Conservation (phyloP, 2,329 filamentous ascomycete species). For the Biscogniauxia marginata region DNA sequence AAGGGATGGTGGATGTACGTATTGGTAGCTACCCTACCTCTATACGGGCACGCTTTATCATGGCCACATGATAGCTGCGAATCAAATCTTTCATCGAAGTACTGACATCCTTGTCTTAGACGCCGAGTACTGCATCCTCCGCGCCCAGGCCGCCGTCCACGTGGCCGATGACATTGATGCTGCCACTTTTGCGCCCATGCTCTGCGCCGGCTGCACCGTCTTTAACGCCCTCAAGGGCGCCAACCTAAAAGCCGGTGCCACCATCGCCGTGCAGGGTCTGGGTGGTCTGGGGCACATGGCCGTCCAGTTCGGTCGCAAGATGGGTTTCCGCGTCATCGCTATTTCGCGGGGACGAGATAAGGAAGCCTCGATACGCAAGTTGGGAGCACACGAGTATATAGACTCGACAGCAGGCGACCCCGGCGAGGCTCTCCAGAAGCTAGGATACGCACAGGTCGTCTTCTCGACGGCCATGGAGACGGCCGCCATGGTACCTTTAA, state of each 20-base stretch:
- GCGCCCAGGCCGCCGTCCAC: constrained; percentile 51
- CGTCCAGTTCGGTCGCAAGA: constrained; percentile 62
- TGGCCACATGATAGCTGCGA: neutral
- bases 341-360: constrained; percentile 48
- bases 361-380: constrained; percentile 50
- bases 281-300: constrained; percentile 66
- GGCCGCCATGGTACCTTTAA: constrained; percentile 13
- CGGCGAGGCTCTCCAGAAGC: constrained; percentile 5
- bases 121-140: constrained; percentile 53
- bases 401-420: constrained; percentile 15
- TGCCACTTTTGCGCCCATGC: constrained; percentile 45
- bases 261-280: constrained; percentile 53
- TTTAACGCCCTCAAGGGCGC: constrained; percentile 41
- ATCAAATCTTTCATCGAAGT: neutral
- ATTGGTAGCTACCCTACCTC: neutral
- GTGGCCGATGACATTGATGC: constrained; percentile 42
- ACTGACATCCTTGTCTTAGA: too few species aligned
- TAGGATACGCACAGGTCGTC: constrained; percentile 11
- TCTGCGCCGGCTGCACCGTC: constrained; percentile 50
- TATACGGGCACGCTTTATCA: too few species aligned
- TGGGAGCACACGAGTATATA: constrained; percentile 58
- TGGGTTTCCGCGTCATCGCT: constrained; percentile 63
- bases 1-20: constrained; percentile 53
- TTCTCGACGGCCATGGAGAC: constrained; percentile 10
- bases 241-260: constrained; percentile 33